Base-by-base conservation (phyloP, 495 filamentous ascomycete genomes). In the Aeminium ludgeri region DNA sequence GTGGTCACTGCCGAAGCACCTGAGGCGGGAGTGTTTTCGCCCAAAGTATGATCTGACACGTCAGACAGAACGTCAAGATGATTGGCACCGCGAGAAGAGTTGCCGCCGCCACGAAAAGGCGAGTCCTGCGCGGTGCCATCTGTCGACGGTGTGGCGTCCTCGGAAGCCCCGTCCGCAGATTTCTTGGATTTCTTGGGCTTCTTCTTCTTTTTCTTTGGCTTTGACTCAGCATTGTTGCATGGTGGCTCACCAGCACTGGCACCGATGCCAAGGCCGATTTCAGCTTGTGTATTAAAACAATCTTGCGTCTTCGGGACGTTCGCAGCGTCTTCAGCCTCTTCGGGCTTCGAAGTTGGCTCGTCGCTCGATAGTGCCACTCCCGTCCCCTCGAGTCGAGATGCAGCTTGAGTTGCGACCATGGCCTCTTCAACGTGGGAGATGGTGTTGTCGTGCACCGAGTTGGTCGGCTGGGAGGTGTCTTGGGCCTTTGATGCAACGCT, bases 151-250 rank as follows among this genome's bases (percentile, higher is more conserved):
- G 23, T 8, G 23, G 8, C 8, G 23, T 3, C 8, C 23, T 25
- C 23, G 8, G 23, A 25, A 25, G 23, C 4, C 23, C 3, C 31
- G 34, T 19, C 36, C 12, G 19, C 23, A n/a, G 36, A 2, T 23
- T 38, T n/a, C 17, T 27, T 23, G 13, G 17, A 33, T 29, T 38
- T 40, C 45, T 43, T 43, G 1, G 28, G 43, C 34, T 43, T 48
- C 28, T 38, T 43, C 40, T 38, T 38, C 28, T 39, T 48, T 23
- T 46, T 46, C 36, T 39, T 40, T 38, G 42, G 42, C 6, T 20
- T 6, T 40, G 41, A 37, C 38, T 32, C 16, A 15, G 19, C 30
- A 13, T 41, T 38, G 10, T 8, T 17, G 19, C 10, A 37, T 12
- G n/a, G 2, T 5, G 34, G 12, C 4, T 2, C 10, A 15, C 8